Evolutionary conservation across 23 red algal genomes (phyloP).

Genomic region (Agarophyton chilense): DNA sequence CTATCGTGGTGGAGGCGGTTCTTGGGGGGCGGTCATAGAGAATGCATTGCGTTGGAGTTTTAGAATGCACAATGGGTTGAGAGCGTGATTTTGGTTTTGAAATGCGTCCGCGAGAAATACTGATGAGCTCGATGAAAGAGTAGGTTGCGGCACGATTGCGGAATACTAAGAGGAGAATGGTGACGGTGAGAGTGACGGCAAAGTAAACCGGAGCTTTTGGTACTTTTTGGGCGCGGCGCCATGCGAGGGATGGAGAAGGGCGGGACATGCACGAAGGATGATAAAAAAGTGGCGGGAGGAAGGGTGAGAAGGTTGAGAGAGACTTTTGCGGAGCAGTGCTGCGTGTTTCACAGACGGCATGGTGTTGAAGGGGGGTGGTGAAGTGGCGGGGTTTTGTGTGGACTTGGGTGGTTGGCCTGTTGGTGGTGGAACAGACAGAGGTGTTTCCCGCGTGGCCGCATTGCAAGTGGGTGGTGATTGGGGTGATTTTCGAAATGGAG

Average conservation of each 20-base stretch:
- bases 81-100: background rate
- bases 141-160: background rate
- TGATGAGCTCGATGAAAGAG: background rate
- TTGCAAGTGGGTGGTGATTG: no score
- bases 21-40: slow-evolving; percentile 59
- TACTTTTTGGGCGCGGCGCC: background rate
- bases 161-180: background rate
- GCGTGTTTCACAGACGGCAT: no score
- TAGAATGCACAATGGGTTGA: background rate
- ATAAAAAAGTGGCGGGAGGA: background rate
- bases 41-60: slow-evolving; percentile 13
- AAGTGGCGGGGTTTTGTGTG: no score
- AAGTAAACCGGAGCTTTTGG: background rate
- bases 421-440: no score
- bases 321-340: no score
- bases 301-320: background rate
- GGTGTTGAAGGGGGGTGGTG: no score
- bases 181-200: background rate
- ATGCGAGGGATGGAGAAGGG: background rate
- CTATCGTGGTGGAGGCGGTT: slow-evolving; percentile 48
- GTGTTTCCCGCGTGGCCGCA: no score
- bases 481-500: no score
- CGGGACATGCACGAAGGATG: background rate
- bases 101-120: background rate
- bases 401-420: no score